Base-by-base conservation (phyloP, 768 basidiomycete genomes). In the Tephrocybe sp. region DNA sequence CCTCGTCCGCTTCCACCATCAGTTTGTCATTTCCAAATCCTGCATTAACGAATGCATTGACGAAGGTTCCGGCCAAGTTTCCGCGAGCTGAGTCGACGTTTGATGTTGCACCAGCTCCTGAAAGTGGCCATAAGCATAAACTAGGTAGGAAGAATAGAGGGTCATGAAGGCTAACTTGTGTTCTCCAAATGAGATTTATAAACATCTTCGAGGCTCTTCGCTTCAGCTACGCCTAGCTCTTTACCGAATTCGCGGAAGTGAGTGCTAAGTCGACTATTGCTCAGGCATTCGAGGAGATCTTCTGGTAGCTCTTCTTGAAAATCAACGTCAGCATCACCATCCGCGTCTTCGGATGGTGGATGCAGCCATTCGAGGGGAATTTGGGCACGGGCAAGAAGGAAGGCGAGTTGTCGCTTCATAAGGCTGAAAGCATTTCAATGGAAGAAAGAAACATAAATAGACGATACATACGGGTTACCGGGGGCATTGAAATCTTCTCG, bases 1-100 rank as follows among this genome's bases (percentile, higher is more conserved):
- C 95, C 61, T 97, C 94, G 51, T 93, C 90, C 1, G 94, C 95
- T 62, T 86, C 88, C 4, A 94, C 93, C 91, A 99, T 95, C 46
- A 99, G 79, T 65, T 97, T 97, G 67, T 99, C 97, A 64, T 99
- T 99, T 19, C 93, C 94, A 62, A 94, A 99, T 0, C 95, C 97
- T 37, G 94, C 95, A 61, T 99, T 99, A 45, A 97, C 95, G 53
- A 98, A 99, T 1, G 94, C 97, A 61, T 99, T 98, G 54, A 99
- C 97, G 56, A 98, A 98, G 1, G 95, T 97, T 3, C 93, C 91
- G 0, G 97, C 95, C 50, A 98, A 70, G 68, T 97, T 98, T 37
- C 86, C 93, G 50, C 90, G 80, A 19, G 97, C 95, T 5, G 94
- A 97, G 61, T 97, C 94, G 41, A 97, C 84, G 51, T 84, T 89